Base-by-base conservation (phyloP, 2,329 filamentous ascomycete species). In the Pseudocercospora cruenta region DNA sequence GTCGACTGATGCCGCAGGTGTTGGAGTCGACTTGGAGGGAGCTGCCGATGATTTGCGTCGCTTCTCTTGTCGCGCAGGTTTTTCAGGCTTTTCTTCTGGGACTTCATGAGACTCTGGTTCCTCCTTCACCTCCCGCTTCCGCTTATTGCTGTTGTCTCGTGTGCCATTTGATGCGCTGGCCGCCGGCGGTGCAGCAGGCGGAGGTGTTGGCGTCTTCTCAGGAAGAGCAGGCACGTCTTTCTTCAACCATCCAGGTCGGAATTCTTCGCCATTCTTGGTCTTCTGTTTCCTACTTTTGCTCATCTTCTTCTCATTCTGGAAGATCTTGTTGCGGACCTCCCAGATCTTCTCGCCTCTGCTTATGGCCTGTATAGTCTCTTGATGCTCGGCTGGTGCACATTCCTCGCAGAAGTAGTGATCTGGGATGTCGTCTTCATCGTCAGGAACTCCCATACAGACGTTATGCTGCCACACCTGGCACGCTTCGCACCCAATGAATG, bases 381-480 rank as follows among this genome's bases (percentile, higher is more conserved):
- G 88, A 81, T 99, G 95, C 69, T 94, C 88, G 63, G 93, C 86
- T 0, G 95, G 95, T 60, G 87, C 86, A 82, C 95, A 98, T 79
- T 90, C 83, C 80, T 99, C 95, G 80, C 95, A 99, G 80, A 91
- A 96, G 82, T 99, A 99, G 79, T 91, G 86, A 67, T 91, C 91
- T 31, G 91, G 90, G 63, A 92, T 85, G 74, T 94, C 88, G 66
- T 94, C 81, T 64, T 86, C 91, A 33, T 90, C 87, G 72, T 91
- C 93, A 55, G 90, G 88, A 74, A 97, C 87, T 61, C 92, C 93
- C 84, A 99, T 92, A 78, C 95, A 99, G 69, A 96, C 90, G 75
- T 97, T 97, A 80, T 99, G 95, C 80, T 99, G 95, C 95, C 95
- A 99, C 49, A 91, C 94, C 58, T 88, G 88, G 80, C 95, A 99